phyloP scores from a whole-genome alignment of 1,139 yeast genomes.

The Zhuliangozyma blackwelliae region DNA sequence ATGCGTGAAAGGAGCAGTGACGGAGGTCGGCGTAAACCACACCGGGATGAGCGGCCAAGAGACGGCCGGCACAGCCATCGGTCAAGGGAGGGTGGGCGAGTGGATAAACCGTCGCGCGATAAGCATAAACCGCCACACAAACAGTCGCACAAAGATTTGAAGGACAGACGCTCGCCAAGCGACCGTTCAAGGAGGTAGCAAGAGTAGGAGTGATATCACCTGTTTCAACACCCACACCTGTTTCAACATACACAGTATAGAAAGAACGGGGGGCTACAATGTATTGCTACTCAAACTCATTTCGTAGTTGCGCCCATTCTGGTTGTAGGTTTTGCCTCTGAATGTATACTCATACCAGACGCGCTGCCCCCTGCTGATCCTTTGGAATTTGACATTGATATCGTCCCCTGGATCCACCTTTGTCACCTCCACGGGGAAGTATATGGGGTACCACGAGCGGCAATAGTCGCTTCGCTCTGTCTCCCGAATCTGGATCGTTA shows the following conservation, averaged over 20 bases:
- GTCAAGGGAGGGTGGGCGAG: background rate
- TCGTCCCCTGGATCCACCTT: constrained; percentile 41
- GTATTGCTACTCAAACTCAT: constrained; percentile 16
- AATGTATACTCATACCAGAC: constrained; percentile 79
- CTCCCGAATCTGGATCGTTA: constrained; percentile 30
- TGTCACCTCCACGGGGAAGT: constrained; percentile 63
- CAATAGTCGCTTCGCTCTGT: constrained; percentile 15
- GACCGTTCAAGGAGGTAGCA: too few species aligned
- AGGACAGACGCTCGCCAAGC: too few species aligned
- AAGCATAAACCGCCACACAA: too few species aligned
- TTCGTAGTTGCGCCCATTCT: constrained; percentile 19
- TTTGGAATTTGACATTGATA: constrained; percentile 39
- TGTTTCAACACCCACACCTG: too few species aligned
- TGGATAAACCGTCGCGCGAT: too few species aligned
- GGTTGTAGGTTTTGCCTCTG: constrained; percentile 17
- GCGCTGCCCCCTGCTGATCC: constrained; percentile 20
- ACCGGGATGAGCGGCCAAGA: constrained; percentile 9
- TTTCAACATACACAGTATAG: too few species aligned
- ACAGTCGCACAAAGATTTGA: too few species aligned
- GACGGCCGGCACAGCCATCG: constrained; percentile 7
- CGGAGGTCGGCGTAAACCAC: background rate
- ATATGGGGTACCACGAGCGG: constrained; percentile 62
- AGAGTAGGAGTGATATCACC: too few species aligned
- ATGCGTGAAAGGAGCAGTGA: constrained; percentile 1
- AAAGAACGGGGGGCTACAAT: too few species aligned